Conservation (phyloP, 2,329 filamentous ascomycete species). For the Fusarium phyllophilum region DNA sequence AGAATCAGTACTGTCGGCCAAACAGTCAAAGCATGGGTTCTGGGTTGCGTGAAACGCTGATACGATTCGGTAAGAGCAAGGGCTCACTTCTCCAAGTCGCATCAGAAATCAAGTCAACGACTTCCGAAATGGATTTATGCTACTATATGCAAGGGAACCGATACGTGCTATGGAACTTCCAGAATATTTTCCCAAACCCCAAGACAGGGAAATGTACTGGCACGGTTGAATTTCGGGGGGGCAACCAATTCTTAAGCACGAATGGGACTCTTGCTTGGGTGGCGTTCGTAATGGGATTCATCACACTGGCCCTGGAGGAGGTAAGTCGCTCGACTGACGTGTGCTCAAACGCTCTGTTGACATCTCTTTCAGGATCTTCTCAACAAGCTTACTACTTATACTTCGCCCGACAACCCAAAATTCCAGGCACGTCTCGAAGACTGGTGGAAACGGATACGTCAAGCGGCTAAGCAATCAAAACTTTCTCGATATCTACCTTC, state of each 20-base stretch:
- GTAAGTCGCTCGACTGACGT: constrained; percentile 30
- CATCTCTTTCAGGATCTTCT: constrained; percentile 46
- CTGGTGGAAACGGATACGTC: constrained; percentile 51
- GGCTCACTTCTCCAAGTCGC: constrained; percentile 45
- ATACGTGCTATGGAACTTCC: constrained; percentile 55
- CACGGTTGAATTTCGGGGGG: constrained; percentile 53
- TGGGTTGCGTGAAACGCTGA: constrained; percentile 45
- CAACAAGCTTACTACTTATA: constrained; percentile 42
- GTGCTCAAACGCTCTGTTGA: constrained; percentile 3
- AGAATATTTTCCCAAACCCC: constrained; percentile 52
- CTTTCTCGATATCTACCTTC: constrained; percentile 49
- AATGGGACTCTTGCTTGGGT: constrained; percentile 53
- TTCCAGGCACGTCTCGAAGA: constrained; percentile 45
- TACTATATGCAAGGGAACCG: constrained; percentile 53
- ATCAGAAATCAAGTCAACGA: constrained; percentile 41
- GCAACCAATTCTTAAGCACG: constrained; percentile 52
- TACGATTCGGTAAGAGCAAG: constrained; percentile 43
- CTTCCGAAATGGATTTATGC: constrained; percentile 47
- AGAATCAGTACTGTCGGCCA: constrained; percentile 50
- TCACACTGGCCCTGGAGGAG: constrained; percentile 51
- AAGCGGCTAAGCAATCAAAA: constrained; percentile 50
- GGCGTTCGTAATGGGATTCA: constrained; percentile 52
- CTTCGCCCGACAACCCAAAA: constrained; percentile 42
- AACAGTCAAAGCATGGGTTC: constrained; percentile 49
- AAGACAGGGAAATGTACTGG: constrained; percentile 52